Conservation (phyloP, 257 asterid species). For the Solanum corneliomulleri region DNA sequence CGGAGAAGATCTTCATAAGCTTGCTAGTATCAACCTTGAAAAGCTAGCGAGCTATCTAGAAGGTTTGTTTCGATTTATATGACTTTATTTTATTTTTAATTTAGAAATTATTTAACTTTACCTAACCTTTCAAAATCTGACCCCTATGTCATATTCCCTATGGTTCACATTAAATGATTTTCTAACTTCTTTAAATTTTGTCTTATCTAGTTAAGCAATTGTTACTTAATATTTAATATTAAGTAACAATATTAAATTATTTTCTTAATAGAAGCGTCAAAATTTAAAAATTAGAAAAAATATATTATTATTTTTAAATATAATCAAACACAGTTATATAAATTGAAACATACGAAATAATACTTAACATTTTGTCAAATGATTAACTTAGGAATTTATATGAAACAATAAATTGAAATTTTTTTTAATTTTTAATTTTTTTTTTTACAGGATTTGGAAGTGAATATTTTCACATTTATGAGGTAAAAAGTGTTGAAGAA, state of each 20-base stretch:
- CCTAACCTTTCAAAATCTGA: neutral
- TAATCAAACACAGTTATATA: neutral
- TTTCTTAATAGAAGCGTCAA: neutral
- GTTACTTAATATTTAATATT: too few relatives aligned
- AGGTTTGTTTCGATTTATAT: conserved; percentile 15
- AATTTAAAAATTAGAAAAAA: neutral
- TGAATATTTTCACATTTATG: conserved; percentile 13
- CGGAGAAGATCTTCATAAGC: conserved; percentile 57
- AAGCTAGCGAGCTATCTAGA: conserved; percentile 44
- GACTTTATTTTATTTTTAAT: neutral
- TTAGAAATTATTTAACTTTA: too few relatives aligned
- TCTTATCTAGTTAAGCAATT: neutral
- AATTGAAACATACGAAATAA: neutral
- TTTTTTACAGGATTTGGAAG: conserved; percentile 26
- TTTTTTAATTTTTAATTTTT: neutral
- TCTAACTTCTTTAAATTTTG: neutral
- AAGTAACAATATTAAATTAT: neutral
- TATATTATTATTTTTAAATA: neutral
- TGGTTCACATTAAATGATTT: neutral
- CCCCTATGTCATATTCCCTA: neutral
- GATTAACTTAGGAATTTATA: neutral
- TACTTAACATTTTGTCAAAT: neutral
- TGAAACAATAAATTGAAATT: neutral
- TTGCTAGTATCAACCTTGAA: conserved; percentile 29
- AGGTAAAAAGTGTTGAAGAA: neutral